Conservation (phyloP, 257 asterid species). For the Paulownia fortunei region DNA sequence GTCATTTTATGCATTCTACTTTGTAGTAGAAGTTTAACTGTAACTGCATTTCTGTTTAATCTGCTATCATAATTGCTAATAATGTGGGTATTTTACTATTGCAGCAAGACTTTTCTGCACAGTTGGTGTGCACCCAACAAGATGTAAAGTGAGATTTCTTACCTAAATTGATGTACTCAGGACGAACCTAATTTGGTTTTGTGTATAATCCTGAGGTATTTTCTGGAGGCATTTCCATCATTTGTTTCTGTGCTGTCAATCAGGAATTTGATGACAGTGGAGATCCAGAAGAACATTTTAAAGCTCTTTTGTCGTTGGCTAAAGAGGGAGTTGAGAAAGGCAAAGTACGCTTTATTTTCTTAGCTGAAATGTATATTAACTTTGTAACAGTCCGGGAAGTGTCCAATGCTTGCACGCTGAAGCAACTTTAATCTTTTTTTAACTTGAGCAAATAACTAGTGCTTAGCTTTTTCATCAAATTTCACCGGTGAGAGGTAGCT, state of each 20-base stretch:
- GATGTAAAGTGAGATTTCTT: constrained; percentile 80
- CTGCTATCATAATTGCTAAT: constrained; percentile 14
- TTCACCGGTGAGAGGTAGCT: constrained; percentile 7
- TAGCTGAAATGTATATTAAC: neutral
- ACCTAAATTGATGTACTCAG: constrained; percentile 11
- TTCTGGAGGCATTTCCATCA: constrained; percentile 13
- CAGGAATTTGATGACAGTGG: constrained; percentile 97
- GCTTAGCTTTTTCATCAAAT: neutral
- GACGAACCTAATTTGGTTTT: constrained; percentile 7
- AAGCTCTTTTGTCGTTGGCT: constrained; percentile 80
- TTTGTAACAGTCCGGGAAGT: neutral
- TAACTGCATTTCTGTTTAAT: constrained; percentile 12
- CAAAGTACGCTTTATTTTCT: constrained; percentile 60
- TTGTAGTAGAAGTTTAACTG: neutral
- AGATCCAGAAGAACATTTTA: constrained; percentile 80
- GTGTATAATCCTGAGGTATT: constrained; percentile 1
- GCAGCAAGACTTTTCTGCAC: constrained; percentile 96
- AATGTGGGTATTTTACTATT: constrained; percentile 16
- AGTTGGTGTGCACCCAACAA: constrained; percentile 98
- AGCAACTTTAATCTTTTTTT: neutral
- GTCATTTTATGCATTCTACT: constrained; percentile 44
- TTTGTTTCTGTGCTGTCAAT: constrained; percentile 25
- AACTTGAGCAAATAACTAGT: neutral
- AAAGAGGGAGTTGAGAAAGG: constrained; percentile 92
- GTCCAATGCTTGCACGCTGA: constrained; percentile 4